Percentiles rank a stretch among this genome's conserved stretches.
Evolutionary conservation across 805 yeast species (phyloP).

Genomic region (Lipomyces starkeyi): DNA sequence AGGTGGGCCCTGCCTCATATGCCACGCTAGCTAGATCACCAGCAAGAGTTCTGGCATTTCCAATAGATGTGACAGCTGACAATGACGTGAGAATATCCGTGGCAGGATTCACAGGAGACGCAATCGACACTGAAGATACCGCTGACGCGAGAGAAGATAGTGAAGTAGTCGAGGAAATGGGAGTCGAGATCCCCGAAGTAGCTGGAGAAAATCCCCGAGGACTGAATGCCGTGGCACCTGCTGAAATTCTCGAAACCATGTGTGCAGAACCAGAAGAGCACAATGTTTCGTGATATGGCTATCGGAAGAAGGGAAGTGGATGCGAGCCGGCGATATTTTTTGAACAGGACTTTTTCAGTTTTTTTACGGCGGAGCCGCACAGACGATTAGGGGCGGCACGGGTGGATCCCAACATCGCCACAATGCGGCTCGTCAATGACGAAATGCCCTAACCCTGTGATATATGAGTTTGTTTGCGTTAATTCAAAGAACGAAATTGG

Average conservation of each 20-base stretch:
- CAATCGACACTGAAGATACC: slow-evolving; percentile 59
- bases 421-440: background rate
- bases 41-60: slow-evolving; percentile 62
- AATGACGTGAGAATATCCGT: slow-evolving; percentile 61
- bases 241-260: slow-evolving; percentile 24
- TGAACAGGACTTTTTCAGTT: slow-evolving; percentile 1
- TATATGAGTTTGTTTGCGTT: too few species aligned
- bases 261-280: background rate
- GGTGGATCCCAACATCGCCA: background rate
- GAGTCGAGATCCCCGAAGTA: slow-evolving; percentile 39
- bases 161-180: slow-evolving; percentile 54
- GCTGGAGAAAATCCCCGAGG: slow-evolving; percentile 28
- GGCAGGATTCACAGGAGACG: slow-evolving; percentile 69
- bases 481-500: too few species aligned
- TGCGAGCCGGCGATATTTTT: background rate
- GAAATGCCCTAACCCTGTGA: background rate
- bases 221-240: slow-evolving; percentile 22
- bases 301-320: background rate
- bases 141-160: slow-evolving; percentile 54
- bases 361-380: slow-evolving; percentile 21
- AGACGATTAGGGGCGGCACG: slow-evolving; percentile 2
- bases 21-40: slow-evolving; percentile 60
- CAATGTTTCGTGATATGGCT: background rate
- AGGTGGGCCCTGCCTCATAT: slow-evolving; percentile 52
- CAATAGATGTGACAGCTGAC: slow-evolving; percentile 56